Percentiles rank a stretch among this genome's conserved stretches.
These are phyloP conservation scores for Ceratocystiopsis minuta DNA, from an alignment of 2,329 filamentous ascomycete genomes.

Conservation along the genomic window DNA sequence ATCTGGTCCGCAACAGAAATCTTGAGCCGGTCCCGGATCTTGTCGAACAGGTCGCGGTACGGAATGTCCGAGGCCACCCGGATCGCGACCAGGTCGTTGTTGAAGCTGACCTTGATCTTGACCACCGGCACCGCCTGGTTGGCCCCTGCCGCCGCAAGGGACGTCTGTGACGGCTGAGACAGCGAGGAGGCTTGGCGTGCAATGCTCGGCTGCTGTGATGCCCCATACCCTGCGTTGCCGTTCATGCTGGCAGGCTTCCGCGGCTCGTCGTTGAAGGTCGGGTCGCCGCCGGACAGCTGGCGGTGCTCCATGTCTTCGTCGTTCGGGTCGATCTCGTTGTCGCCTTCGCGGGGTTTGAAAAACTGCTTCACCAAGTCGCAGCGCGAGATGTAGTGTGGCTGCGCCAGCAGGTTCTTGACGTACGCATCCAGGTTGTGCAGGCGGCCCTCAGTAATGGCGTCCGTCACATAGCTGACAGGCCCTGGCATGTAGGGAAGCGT, in stretches of 20 bases:
- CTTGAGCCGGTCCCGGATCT: slow-evolving; percentile 70
- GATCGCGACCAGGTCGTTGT: slow-evolving; percentile 81
- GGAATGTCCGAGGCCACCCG: slow-evolving; percentile 67
- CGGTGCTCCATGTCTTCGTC: slow-evolving; percentile 15
- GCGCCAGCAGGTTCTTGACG: slow-evolving; percentile 72
- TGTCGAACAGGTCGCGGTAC: slow-evolving; percentile 62
- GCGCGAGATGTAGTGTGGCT: slow-evolving; percentile 69
- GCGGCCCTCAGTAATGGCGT: slow-evolving; percentile 84
- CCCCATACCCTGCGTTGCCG: no score
- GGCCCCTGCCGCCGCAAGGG: slow-evolving; percentile 30
- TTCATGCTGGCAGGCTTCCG: slow-evolving; percentile 21
- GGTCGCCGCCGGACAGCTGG: slow-evolving; percentile 41
- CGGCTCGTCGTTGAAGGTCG: slow-evolving; percentile 26
- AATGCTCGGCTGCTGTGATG: slow-evolving; percentile 17
- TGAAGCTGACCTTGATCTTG: slow-evolving; percentile 92
- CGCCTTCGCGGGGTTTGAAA: slow-evolving; percentile 75
- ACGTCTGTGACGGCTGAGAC: slow-evolving; percentile 37
- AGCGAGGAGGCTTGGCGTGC: slow-evolving; percentile 27
- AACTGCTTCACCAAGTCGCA: slow-evolving; percentile 77
- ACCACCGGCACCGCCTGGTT: slow-evolving; percentile 37
- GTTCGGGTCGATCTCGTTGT: slow-evolving; percentile 77
- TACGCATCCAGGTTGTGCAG: slow-evolving; percentile 89
- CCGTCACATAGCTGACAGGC: slow-evolving; percentile 94
- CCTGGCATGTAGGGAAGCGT: slow-evolving; percentile 95
- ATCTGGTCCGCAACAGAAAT: slow-evolving; percentile 51